Percentiles rank a stretch among this genome's conserved stretches.
phyloP scores from a whole-genome alignment of 78 protist genomes.

The Paratrimastix pyriformis region DNA sequence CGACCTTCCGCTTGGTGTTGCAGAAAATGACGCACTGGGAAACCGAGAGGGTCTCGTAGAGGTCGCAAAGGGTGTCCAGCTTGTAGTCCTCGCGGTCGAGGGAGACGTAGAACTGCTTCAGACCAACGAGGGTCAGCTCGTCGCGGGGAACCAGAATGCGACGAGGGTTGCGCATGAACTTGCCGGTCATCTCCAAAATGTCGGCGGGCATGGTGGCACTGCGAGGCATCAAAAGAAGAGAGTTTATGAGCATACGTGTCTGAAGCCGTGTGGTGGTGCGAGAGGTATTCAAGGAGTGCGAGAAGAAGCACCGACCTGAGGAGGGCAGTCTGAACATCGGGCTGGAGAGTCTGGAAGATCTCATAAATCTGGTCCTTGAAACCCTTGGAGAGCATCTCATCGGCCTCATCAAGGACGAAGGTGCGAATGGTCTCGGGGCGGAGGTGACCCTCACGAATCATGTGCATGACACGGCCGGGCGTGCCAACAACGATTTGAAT shows the following conservation, averaged over 20 bases:
- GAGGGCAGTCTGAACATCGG: conserved; percentile 81
- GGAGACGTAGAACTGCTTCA: conserved; percentile 92
- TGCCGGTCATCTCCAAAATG: conserved; percentile 85
- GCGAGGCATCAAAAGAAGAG: conserved; percentile 1
- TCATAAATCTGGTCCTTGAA: conserved; percentile 98
- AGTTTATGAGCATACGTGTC: background rate
- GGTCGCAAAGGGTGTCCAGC: conserved; percentile 94
- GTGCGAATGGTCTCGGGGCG: conserved; percentile 48
- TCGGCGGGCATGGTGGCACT: conserved; percentile 96
- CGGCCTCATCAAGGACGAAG: conserved; percentile 98
- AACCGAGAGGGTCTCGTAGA: conserved; percentile 78
- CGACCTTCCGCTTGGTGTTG: conserved; percentile 91
- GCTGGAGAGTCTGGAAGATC: conserved; percentile 83
- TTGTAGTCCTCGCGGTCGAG: conserved; percentile 89
- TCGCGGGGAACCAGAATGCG: conserved; percentile 62
- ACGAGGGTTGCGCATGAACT: conserved; percentile 94
- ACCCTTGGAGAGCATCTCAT: conserved; percentile 97
- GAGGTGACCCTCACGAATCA: conserved; percentile 85
- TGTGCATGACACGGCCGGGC: conserved; percentile 98
- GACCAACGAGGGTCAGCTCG: conserved; percentile 97
- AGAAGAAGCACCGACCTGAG: conserved; percentile 35
- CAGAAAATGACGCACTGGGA: conserved; percentile 84
- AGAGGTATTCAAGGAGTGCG: background rate
- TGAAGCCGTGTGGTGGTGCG: background rate
- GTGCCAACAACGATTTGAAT: conserved; percentile 97